Percentiles rank a stretch among this genome's conserved stretches.
These are phyloP conservation scores for Sugiyamaella qingdaonensis DNA, from an alignment of 805 yeast genomes.

Conservation along the genomic window DNA sequence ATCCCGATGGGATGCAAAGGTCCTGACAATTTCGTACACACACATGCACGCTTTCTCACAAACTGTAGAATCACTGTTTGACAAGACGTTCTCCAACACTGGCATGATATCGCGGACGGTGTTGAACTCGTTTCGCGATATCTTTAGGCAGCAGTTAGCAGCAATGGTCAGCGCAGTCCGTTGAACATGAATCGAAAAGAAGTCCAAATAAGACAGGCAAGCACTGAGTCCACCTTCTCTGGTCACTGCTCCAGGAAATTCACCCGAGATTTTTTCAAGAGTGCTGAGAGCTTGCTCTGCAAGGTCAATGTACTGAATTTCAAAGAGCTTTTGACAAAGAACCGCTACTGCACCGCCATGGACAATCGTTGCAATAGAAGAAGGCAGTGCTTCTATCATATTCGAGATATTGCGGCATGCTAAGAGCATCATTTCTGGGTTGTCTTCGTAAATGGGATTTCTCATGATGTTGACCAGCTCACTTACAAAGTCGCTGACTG, in stretches of 20 bases:
- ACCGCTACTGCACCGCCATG: conserved; percentile 61
- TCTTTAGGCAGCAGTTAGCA: conserved; percentile 20
- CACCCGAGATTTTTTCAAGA: conserved; percentile 33
- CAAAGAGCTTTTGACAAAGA: conserved; percentile 60
- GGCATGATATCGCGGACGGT: conserved; percentile 56
- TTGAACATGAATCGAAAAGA: conserved; percentile 85
- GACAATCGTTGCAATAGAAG: conserved; percentile 58
- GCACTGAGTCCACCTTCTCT: conserved; percentile 58
- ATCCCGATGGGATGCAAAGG: conserved; percentile 43
- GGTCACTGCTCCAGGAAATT: conserved; percentile 35
- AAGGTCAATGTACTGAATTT: conserved; percentile 78
- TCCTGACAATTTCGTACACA: conserved; percentile 52
- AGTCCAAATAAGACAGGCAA: conserved; percentile 73
- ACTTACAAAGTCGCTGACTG: conserved; percentile 52
- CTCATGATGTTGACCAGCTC: conserved; percentile 55
- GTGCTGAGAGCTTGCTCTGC: conserved; percentile 83
- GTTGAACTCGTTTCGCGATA: conserved; percentile 15
- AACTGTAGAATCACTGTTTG: conserved; percentile 53
- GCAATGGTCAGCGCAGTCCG: conserved; percentile 61
- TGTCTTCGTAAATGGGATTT: conserved; percentile 54
- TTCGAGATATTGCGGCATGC: conserved; percentile 83
- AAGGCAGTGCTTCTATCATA: conserved; percentile 67
- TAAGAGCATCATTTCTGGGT: conserved; percentile 74
- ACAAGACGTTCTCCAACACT: conserved; percentile 48
- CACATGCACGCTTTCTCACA: conserved; percentile 65